These are phyloP conservation scores for Russula olivacea DNA, from an alignment of 768 basidiomycete genomes.

Conservation along the genomic window DNA sequence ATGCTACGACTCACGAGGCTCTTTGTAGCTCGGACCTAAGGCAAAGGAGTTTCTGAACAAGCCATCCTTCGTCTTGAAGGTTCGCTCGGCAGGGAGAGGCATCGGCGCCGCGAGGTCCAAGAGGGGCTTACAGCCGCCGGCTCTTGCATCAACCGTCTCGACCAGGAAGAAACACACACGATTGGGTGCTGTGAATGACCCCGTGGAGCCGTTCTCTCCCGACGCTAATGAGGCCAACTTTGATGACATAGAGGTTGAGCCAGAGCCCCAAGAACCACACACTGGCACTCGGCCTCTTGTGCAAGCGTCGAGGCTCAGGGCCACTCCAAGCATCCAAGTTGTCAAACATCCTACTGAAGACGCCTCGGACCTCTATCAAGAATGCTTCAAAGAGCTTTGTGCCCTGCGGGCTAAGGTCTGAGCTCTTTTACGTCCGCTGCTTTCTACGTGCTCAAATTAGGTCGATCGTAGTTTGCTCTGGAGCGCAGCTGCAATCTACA, in stretches of 20 bases:
- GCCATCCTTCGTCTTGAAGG: slow-evolving; percentile 2
- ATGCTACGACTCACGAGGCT: not conserved
- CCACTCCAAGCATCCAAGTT: slow-evolving; percentile 7
- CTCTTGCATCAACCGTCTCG: not conserved
- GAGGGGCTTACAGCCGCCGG: not conserved
- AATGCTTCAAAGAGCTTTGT: slow-evolving; percentile 15
- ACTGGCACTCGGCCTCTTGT: not conserved
- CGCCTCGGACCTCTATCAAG: not conserved
- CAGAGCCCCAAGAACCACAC: not conserved
- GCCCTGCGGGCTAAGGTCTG: slow-evolving; percentile 22
- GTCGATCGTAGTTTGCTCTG: not conserved
- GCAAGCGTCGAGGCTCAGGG: slow-evolving; percentile 6
- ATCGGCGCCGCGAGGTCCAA: not conserved
- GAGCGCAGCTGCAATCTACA: slow-evolving; percentile 25
- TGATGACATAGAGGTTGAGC: slow-evolving; percentile 14
- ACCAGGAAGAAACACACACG: slow-evolving; percentile 10
- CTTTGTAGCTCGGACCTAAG: slow-evolving; percentile 14
- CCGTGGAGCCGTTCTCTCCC: slow-evolving; percentile 11
- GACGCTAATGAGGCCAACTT: slow-evolving; percentile 8
- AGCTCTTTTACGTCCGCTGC: not conserved
- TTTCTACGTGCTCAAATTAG: not conserved
- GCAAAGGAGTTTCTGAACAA: slow-evolving; percentile 11
- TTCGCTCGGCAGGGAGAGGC: slow-evolving; percentile 7
- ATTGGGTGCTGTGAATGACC: not conserved
- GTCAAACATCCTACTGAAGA: not conserved